Evolutionary conservation across 176 grass and related monocot species (phyloP).

Genomic region (Hordeum vulgare): MorexV3_pseudomolecules_assembly NC_058520.1:212492906-212493405

Average conservation of each 20-base stretch:
- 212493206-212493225: neutral
- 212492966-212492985: neutral
- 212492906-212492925: neutral
- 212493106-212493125: neutral
- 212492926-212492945: neutral
- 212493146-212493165: neutral
- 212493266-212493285: neutral
- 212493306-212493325: neutral
- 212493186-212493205: neutral
- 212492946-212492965: neutral
- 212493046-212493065: neutral
- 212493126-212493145: neutral
- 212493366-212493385: neutral
- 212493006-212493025: neutral
- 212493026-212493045: neutral
- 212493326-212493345: neutral
- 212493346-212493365: neutral
- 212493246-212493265: neutral
- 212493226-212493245: neutral
- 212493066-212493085: neutral
- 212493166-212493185: neutral
- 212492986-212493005: neutral
- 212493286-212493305: neutral
- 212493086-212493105: neutral
- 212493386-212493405: constrained; percentile 24